Evolutionary conservation across 208 protist species (phyloP), one percentile per base, ranked within the genome.

Genomic region (Crithidia thermophila): DNA sequence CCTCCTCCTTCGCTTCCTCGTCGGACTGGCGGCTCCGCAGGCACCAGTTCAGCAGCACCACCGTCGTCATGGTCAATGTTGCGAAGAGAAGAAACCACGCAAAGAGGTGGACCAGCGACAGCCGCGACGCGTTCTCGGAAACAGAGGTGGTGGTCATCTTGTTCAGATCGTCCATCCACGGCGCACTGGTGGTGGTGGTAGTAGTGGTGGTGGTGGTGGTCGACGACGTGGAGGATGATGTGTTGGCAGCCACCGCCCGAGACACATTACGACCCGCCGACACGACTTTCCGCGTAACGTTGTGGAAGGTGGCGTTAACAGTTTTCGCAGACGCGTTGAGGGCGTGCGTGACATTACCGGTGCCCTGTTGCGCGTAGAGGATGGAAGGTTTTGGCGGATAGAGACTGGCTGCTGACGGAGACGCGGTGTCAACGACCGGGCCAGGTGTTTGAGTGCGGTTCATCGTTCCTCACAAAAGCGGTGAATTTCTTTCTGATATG

Each of bases 21-120:
- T 58, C 33, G 20, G 27, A 40, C 30, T 83, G 63, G 11, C 70
- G 67, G 23, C 70, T 68, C 7, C 64, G 70, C 72, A 88, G 72
- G 45, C 77, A 80, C 50, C 67, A 83, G 53, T 85, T 85, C 9
- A 88, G 50, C n/a, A 82, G 46, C 42, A 77, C 50, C 21, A 82
- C 81, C 2, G 77, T 77, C 3, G 47, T 43, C 57, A 87, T 53
- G 3, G 77, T 74, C 21, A 87, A 28, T 9, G 75, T 43, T 1
- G 53, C 64, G 28, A 87, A 84, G 21, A 87, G 49, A 2, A 81
- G 49, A 45, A 87, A 62, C 69, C 63, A 80, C 0, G 45, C 63
- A 25, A 87, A 47, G 18, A 84, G 16, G 50, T 72, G 74, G 21
- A 55, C 5, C 4, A 84, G 37, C 0, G 77, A 74, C 0, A 85